Base-by-base conservation (phyloP, 139 green algal species). In the Tetraselmis chui region DNA sequence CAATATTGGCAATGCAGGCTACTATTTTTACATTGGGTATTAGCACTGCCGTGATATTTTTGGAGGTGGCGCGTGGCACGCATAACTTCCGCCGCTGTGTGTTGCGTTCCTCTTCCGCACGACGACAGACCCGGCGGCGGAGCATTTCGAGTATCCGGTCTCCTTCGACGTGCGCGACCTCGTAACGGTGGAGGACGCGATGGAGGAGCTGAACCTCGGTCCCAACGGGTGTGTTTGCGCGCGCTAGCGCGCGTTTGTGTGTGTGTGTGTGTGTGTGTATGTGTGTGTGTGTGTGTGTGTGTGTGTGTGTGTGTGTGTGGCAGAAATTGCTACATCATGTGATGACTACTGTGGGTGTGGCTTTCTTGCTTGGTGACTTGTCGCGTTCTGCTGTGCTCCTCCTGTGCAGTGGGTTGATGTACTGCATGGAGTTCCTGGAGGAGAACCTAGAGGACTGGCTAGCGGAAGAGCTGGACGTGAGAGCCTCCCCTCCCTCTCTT, bases 361-460 rank as follows among this genome's bases (percentile, higher is more conserved):
- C n/a, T n/a, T n/a, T n/a, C n/a, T n/a, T n/a, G n/a, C n/a, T n/a
- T n/a, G n/a, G n/a, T n/a, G n/a, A n/a, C 23, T 59, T 27, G 45
- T 22, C 0, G 18, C 59, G 27, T 78, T n/a, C 59, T 77, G 79
- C 79, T 76, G 0, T 24, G 22, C 29, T 58, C 29, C 24, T 83
- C 23, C 58, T 59, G 0, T 85, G 32, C 87, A 97, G 96, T 1
- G 97, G 89, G n/a, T 89, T 99, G 84, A 81, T 99, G 75, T 98
- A 97, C 83, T 98, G 94, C 92, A 99, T 99, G 97, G 97, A 99
- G 83, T 98, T 97, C 81, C 75, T 99, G 80, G 96, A 99, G 84
- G 95, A 99, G 1, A 95, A 97, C 83, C 78, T 99, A 29, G 91
- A 98, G 11, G 94, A 97, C 45, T 99, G 97, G 97, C 84, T 99